phyloP scores from a whole-genome alignment of 2,329 filamentous ascomycete species.

The Davidsoniella australis region DNA sequence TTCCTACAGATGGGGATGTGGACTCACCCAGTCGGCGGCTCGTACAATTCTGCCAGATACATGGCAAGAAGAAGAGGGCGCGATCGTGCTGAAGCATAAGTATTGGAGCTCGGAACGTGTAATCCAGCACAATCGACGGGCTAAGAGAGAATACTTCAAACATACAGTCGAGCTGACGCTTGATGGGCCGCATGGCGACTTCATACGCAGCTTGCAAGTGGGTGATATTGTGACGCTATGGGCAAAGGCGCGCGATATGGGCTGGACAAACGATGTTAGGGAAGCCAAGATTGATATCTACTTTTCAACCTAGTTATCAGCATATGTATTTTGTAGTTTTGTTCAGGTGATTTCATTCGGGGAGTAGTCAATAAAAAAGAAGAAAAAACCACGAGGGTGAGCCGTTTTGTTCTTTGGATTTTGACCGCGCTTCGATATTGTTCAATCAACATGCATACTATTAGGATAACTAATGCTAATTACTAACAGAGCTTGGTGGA shows the following conservation, averaged over 20 bases:
- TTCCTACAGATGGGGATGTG: not conserved
- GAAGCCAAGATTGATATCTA: conserved; percentile 37
- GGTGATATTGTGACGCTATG: conserved; percentile 46
- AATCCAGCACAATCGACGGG: conserved; percentile 32
- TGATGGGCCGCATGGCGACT: conserved; percentile 26
- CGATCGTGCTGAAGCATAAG: conserved; percentile 22
- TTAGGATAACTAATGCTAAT: too few relatives aligned
- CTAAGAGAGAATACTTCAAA: conserved; percentile 19
- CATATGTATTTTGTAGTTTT: not conserved
- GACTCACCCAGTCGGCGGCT: conserved; percentile 21
- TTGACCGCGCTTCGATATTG: too few relatives aligned
- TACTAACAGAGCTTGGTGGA: too few relatives aligned
- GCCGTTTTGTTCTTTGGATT: too few relatives aligned
- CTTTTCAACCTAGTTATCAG: conserved; percentile 26
- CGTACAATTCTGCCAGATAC: conserved; percentile 22
- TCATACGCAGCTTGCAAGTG: conserved; percentile 36
- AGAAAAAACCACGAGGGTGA: too few relatives aligned
- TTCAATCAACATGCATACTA: too few relatives aligned
- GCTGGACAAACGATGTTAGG: conserved; percentile 35
- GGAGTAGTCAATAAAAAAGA: too few relatives aligned
- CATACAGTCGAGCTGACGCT: conserved; percentile 33
- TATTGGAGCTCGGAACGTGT: conserved; percentile 22
- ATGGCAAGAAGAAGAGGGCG: conserved; percentile 8
- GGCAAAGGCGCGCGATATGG: conserved; percentile 38
- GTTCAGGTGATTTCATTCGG: too few relatives aligned